Evolutionary conservation across 768 basidiomycete species (phyloP).

Genomic region (Rhodotorula sphaerocarpa): DNA sequence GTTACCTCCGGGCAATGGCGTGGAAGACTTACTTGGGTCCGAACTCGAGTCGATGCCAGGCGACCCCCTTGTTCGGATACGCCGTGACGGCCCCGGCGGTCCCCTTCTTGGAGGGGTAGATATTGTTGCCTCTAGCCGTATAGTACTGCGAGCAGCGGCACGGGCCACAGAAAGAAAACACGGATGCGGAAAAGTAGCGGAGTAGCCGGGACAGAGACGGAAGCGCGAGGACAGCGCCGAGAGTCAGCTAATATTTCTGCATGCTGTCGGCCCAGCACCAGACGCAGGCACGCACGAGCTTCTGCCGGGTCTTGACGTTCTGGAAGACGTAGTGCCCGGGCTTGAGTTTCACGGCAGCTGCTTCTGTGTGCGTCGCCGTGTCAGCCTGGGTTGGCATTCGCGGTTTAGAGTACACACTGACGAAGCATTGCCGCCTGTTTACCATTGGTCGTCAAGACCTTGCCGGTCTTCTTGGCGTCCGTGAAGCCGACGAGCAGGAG

Average conservation of each 20-base stretch:
- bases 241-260: no score
- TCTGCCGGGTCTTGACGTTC: conserved; percentile 24
- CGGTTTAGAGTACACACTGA: no score
- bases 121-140: conserved; percentile 20
- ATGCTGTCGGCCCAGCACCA: no score
- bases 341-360: conserved; percentile 23
- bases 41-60: conserved; percentile 15
- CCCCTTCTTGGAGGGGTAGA: conserved; percentile 20
- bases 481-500: background rate
- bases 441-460: conserved; percentile 14
- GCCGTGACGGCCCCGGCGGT: background rate
- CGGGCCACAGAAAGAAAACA: no score
- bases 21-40: background rate
- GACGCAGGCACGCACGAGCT: no score
- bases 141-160: background rate
- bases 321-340: conserved; percentile 21
- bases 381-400: background rate
- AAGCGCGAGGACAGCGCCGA: no score
- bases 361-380: conserved; percentile 4
- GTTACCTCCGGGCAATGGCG: background rate
- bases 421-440: conserved; percentile 17
- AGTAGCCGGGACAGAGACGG: no score
- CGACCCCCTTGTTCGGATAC: conserved; percentile 2
- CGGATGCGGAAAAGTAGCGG: no score
- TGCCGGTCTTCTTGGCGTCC: conserved; percentile 15